A percentile compares a stretch with the other conserved stretches of the same genome.
These are phyloP conservation scores for Geotrichum histeridarum DNA, from an alignment of 1,139 yeast genomes.

Conservation along the genomic window DNA sequence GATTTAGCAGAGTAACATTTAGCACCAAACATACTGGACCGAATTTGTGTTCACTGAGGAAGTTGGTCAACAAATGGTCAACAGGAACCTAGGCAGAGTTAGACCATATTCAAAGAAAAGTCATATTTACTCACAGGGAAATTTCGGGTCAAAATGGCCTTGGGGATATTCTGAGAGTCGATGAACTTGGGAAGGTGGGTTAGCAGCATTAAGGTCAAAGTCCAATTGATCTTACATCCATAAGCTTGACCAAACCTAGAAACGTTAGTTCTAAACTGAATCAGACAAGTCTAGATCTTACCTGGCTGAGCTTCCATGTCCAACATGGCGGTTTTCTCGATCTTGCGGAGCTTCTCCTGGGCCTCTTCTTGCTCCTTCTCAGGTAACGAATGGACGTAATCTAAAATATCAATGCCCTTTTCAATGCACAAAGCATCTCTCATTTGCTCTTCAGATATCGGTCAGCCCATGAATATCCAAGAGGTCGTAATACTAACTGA, in stretches of 20 bases:
- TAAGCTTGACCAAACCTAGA: constrained; percentile 33
- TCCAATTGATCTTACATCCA: constrained; percentile 27
- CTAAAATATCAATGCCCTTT: constrained; percentile 47
- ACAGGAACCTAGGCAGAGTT: constrained; percentile 41
- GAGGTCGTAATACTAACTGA: constrained; percentile 34
- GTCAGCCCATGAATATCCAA: background rate
- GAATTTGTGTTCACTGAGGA: constrained; percentile 42
- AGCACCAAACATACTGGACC: constrained; percentile 39
- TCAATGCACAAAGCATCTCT: constrained; percentile 51
- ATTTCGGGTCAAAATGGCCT: constrained; percentile 59
- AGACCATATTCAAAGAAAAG: background rate
- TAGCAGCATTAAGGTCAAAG: too few relatives aligned
- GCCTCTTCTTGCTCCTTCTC: constrained; percentile 43
- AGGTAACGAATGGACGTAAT: constrained; percentile 44
- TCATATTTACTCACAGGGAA: constrained; percentile 35
- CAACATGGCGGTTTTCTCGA: constrained; percentile 55
- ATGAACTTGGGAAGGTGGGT: constrained; percentile 29
- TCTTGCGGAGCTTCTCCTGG: constrained; percentile 43
- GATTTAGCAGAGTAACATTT: background rate
- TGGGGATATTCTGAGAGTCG: constrained; percentile 37
- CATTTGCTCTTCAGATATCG: constrained; percentile 44
- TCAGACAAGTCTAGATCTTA: background rate
- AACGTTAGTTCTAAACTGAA: too few relatives aligned
- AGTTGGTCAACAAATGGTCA: constrained; percentile 43
- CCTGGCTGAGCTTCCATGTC: constrained; percentile 55